Evolutionary conservation across 345 rosid genomes (phyloP).

Genomic region (Chamaenerion angustifolium): DNA sequence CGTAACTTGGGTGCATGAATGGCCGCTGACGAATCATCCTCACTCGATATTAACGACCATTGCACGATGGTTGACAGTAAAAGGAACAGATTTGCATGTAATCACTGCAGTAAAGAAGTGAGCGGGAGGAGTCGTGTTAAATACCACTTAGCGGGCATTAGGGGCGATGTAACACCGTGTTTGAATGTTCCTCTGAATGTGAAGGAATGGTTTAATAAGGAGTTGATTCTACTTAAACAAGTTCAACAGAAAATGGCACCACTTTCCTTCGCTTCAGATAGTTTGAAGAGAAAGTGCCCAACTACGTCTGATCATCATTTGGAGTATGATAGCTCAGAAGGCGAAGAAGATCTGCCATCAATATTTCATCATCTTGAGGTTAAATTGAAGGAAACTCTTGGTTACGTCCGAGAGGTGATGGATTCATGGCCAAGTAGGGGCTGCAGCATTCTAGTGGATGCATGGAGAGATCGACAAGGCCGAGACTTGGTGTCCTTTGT

Average conservation of each 20-base stretch:
- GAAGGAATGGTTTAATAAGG: conserved; percentile 17
- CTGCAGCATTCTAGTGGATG: conserved; percentile 55
- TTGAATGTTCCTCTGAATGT: conserved; percentile 24
- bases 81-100: conserved; percentile 26
- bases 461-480: conserved; percentile 43
- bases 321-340: conserved; percentile 4
- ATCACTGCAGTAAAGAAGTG: conserved; percentile 33
- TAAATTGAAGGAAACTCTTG: conserved; percentile 24
- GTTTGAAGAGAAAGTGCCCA: conserved; percentile 13
- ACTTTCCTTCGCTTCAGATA: conserved; percentile 7
- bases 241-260: conserved; percentile 9
- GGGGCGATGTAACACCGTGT: conserved; percentile 27
- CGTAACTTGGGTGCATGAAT: no score
- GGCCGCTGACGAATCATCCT: no score
- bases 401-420: conserved; percentile 22
- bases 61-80: conserved; percentile 16
- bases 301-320: conserved; percentile 1
- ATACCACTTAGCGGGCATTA: conserved; percentile 36
- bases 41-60: conserved; percentile 22
- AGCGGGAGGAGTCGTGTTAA: conserved; percentile 18
- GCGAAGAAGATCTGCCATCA: conserved; percentile 9
- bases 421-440: conserved; percentile 43
- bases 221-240: background rate
- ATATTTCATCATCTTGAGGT: conserved; percentile 18
- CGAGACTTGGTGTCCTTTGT: conserved; percentile 32